Evolutionary conservation across 2,329 filamentous ascomycete species (phyloP), one percentile per base, ranked within the genome.

Genomic region (Pseudocercospora crystallina): DNA sequence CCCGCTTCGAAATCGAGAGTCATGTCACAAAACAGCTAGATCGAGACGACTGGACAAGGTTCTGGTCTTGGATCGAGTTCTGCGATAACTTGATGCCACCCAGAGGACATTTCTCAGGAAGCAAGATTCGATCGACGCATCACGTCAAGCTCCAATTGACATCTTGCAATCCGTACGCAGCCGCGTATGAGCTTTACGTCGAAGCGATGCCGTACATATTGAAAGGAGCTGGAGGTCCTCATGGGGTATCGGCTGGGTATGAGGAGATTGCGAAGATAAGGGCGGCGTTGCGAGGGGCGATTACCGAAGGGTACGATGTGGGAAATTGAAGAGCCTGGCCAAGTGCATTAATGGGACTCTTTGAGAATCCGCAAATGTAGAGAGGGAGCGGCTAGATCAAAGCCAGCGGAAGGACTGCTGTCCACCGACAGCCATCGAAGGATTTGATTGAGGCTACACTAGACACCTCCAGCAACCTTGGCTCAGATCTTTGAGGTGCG

Each of bases 121-220:
- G n/a, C 10, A 46, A 52, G 32, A 43, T 44, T 29, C 33, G 30
- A 5, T 14, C 37, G 12, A 39, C 51, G 12, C 49, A 12, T 5
- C 54, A 57, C 31, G 38, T 57, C 13, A 17, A 44, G 8, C 10
- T 38, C 30, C 35, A 45, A 33, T 12, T 47, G 10, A 31, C 30
- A 9, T 17, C 40, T n/a, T 53, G 51, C 15, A 50, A 57, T 13
- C 37, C 40, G 1, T 44, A 49, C 36, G 51, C 51, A 10, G 55
- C 55, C 10, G 45, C 48, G 8, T 49, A 54, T 34, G 51, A 52
- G 37, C 32, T 57, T 20, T 57, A 57, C 11, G 42, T 54, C 33
- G 55, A 57, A 20, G 50, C 47, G 5, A 43, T 53, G 42, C 49
- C 55, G 33, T 57, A 54, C 37, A 51, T 57, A 15, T 13, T 52